Conservation (phyloP, 441 rosid genomes). For the Isatis lusitanica region DNA sequence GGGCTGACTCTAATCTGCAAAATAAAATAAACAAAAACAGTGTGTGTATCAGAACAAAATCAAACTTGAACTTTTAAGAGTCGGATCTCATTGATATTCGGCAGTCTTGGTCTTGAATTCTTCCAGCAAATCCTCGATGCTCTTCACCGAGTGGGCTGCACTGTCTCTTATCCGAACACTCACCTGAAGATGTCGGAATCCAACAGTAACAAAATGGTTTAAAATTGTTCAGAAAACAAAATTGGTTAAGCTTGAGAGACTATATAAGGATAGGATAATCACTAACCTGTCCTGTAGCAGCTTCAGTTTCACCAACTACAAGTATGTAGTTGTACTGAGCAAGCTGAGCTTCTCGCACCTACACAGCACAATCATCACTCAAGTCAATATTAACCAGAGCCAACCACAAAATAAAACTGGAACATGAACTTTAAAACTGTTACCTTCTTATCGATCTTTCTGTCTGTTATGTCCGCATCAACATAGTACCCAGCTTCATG, state of each 20-base stretch:
- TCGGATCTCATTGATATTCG: constrained; percentile 52
- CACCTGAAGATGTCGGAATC: constrained; percentile 51
- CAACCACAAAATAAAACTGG: constrained; percentile 1
- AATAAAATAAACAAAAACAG: not conserved
- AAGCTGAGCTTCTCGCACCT: constrained; percentile 97
- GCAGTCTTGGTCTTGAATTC: constrained; percentile 61
- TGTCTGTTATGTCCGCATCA: constrained; percentile 78
- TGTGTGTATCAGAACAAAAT: not conserved
- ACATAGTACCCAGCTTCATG: constrained; percentile 78
- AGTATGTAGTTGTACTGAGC: constrained; percentile 93
- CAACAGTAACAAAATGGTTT: constrained; percentile 4
- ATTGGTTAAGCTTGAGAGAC: not conserved
- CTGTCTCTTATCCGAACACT: constrained; percentile 83
- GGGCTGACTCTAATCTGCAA: not conserved
- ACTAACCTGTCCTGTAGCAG: constrained; percentile 73
- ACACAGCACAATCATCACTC: constrained; percentile 27
- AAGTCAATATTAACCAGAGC: constrained; percentile 7
- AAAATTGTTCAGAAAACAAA: not conserved
- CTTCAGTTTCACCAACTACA: constrained; percentile 93
- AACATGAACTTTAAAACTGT: not conserved
- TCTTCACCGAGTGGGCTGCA: constrained; percentile 63
- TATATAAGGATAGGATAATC: not conserved
- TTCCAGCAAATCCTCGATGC: constrained; percentile 58
- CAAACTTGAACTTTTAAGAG: constrained; percentile 4
- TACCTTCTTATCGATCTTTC: constrained; percentile 97